Evolutionary conservation across 495 filamentous ascomycete genomes (phyloP), one percentile per base, ranked within the genome.

Genomic region (Trichocladium antarcticum): DNA sequence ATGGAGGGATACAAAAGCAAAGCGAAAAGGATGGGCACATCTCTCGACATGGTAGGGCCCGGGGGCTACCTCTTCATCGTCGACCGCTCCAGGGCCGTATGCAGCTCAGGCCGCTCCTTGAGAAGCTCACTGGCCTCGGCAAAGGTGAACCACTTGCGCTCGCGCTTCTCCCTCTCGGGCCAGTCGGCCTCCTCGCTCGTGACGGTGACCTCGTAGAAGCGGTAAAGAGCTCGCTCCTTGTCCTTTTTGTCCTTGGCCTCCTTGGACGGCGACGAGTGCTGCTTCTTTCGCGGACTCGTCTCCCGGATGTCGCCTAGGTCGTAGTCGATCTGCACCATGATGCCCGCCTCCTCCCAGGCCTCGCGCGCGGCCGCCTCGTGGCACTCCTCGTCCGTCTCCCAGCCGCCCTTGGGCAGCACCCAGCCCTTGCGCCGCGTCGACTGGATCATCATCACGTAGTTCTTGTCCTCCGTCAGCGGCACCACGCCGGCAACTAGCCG

Each of bases 331-430:
- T 75, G 82, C 64, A 88, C 87, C 49, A 81, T 68, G 58, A 98
- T 89, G 55, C 92, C 92, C 42, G 87, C 92, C 69, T 98, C 92
- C 69, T 98, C 92, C 92, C 92, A 98, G 37, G 92, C 93, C 69
- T 98, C 92, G 50, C 92, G 73, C 46, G 70, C 69, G 29, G 74
- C 76, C 35, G 74, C 74, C 50, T 75, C 70, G 42, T 64, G 65
- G 49, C 74, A 77, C 51, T 73, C 75, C 69, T 98, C 92, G 68
- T 98, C 92, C 15, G 79, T 83, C 67, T 98, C 92, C 86, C 93
- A 98, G 46, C 92, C 92, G 57, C 92, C 92, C 65, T 98, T 98
- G 45, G 92, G 92, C 47, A 98, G 74, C 34, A 98, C 90, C 92
- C 93, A 98, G 51, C 86, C 87, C 50, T 71, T 70, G 53, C 89